A percentile compares a stretch with the other conserved stretches of the same genome.
phyloP scores from a whole-genome alignment of 164 flowering plant species.

The Chimonanthus praecox region DNA sequence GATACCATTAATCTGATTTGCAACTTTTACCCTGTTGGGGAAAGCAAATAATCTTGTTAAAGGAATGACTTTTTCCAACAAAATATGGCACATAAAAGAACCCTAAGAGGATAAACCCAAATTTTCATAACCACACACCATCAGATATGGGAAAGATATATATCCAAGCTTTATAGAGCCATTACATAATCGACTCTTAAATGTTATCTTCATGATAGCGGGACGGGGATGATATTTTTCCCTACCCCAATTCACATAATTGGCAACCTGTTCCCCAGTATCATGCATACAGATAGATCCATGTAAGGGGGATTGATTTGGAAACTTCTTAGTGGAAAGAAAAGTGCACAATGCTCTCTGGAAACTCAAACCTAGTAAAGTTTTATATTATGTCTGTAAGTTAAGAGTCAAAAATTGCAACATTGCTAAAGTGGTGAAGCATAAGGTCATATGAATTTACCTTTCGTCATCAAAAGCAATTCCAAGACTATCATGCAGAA shows the following conservation, averaged over 20 bases:
- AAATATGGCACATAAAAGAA: not conserved
- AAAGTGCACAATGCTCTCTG: not conserved
- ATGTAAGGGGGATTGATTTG: not conserved
- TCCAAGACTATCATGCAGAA: conserved; percentile 87
- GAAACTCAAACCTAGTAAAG: not conserved
- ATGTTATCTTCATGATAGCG: too few relatives aligned
- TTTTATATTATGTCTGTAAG: not conserved
- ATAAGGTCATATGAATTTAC: conserved; percentile 24
- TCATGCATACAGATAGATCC: not conserved
- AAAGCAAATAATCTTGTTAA: not conserved
- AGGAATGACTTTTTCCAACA: not conserved
- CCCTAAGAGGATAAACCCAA: not conserved
- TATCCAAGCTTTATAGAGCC: too few relatives aligned
- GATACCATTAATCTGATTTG: conserved; percentile 60
- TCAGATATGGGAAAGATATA: too few relatives aligned
- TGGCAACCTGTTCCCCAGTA: not conserved
- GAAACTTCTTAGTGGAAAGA: not conserved
- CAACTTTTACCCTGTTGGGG: conserved; percentile 51
- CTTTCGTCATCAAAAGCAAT: conserved; percentile 70
- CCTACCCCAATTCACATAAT: too few relatives aligned
- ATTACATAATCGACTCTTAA: too few relatives aligned
- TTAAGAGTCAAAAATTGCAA: not conserved
- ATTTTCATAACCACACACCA: too few relatives aligned
- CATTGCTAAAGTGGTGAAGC: not conserved
- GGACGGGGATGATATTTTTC: too few relatives aligned